Percentiles rank a stretch among this genome's conserved stretches.
Conservation (phyloP, 2,329 filamentous ascomycete species). For the Aspergillus sp. region DNA sequence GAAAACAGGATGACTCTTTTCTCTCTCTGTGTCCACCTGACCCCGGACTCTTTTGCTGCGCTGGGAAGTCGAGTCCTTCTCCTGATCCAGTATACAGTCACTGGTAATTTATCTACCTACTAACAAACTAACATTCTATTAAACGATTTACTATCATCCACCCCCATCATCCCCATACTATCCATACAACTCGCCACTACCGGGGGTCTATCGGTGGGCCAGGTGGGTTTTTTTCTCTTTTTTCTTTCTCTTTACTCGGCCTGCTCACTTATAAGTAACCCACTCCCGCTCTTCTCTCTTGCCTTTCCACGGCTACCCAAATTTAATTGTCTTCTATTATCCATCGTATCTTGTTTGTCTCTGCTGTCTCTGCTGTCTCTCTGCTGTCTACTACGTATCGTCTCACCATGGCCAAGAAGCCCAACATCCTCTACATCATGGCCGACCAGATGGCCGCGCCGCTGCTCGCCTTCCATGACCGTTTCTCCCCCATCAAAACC, state of each 20-base stretch:
- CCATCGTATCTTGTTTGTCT: constrained; percentile 3
- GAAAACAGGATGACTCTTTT: too few species aligned
- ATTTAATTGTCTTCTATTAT: constrained; percentile 2
- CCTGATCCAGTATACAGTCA: too few species aligned
- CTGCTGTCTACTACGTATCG: not conserved
- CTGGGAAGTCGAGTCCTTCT: too few species aligned
- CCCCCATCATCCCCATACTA: too few species aligned
- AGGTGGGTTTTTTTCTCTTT: constrained; percentile 5
- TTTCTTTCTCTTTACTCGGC: not conserved
- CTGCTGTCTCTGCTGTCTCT: constrained; percentile 3
- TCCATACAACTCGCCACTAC: too few species aligned
- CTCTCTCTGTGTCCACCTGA: too few species aligned
- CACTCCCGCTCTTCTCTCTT: constrained; percentile 7
- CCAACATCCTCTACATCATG: constrained; percentile 90
- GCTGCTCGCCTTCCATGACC: constrained; percentile 84
- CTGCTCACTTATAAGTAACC: constrained; percentile 1
- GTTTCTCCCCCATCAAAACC: constrained; percentile 79
- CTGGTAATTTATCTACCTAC: too few species aligned
- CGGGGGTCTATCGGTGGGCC: too few species aligned
- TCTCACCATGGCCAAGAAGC: constrained; percentile 40
- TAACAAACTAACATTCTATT: too few species aligned
- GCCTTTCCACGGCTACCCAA: not conserved
- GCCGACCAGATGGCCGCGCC: constrained; percentile 90
- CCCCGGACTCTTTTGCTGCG: too few species aligned
- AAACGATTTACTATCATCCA: too few species aligned